A percentile compares a stretch with the other conserved stretches of the same genome.
Evolutionary conservation across 73 alveolate species (phyloP).

Genomic region (Tetrahymena borealis): DNA sequence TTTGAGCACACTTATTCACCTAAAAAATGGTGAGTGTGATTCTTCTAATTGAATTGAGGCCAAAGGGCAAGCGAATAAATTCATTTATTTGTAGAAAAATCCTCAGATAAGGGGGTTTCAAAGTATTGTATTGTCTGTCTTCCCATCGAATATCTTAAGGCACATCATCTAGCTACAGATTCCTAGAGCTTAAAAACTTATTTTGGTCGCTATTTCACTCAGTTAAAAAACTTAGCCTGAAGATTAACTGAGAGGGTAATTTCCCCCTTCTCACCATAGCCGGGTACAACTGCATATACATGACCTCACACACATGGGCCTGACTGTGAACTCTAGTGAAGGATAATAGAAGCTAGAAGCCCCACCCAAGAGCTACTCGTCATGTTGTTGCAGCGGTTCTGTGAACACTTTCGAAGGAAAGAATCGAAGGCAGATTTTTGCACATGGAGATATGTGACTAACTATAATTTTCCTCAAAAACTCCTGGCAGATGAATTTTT

Average conservation of each 20-base stretch:
- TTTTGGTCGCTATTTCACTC: conserved; percentile 1
- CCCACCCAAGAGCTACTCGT: neutral
- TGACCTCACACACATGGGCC: conserved; percentile 1
- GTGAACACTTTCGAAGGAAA: neutral
- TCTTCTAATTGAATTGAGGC: neutral
- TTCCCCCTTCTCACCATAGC: conserved; percentile 5
- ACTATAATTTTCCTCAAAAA: neutral
- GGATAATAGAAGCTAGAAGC: conserved; percentile 1
- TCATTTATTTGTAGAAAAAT: neutral
- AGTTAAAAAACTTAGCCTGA: conserved; percentile 2
- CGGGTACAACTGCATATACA: neutral
- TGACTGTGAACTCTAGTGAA: conserved; percentile 1
- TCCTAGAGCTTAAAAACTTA: neutral
- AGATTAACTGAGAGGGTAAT: neutral
- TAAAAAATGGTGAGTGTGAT: neutral
- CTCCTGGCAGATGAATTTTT: neutral
- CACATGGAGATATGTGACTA: neutral
- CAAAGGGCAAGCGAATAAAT: conserved; percentile 3
- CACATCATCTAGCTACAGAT: neutral
- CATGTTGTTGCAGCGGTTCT: neutral
- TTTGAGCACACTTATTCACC: neutral
- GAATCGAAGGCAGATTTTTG: conserved; percentile 1
- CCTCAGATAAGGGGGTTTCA: conserved; percentile 5
- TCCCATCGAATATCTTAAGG: neutral
- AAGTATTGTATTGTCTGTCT: neutral